These are phyloP conservation scores for Calycina herbarum DNA, from an alignment of 2,329 filamentous ascomycete genomes.

Conservation along the genomic window DNA sequence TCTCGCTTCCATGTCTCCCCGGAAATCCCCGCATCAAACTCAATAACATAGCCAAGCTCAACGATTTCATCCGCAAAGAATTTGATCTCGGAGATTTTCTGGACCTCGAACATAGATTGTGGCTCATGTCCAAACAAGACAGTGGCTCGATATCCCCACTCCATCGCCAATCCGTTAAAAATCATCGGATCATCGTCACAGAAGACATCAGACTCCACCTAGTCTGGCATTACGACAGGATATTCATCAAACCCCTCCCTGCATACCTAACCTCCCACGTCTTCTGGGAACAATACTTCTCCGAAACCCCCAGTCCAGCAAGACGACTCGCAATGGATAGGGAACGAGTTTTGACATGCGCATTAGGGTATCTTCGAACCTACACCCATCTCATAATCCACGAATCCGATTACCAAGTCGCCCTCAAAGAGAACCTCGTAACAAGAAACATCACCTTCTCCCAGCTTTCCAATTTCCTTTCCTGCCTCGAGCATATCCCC, in stretches of 20 bases:
- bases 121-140: not conserved
- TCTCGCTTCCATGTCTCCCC: too few species aligned
- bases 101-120: not conserved
- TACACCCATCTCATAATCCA: conserved; percentile 37
- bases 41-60: too few species aligned
- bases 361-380: conserved; percentile 37
- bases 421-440: conserved; percentile 29
- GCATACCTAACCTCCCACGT: conserved; percentile 31
- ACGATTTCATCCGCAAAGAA: too few species aligned
- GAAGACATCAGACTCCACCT: conserved; percentile 40
- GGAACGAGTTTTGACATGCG: conserved; percentile 6
- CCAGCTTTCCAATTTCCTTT: conserved; percentile 19
- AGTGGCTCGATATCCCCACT: conserved; percentile 20
- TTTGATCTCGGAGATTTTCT: too few species aligned
- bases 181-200: conserved; percentile 37
- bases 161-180: conserved; percentile 35
- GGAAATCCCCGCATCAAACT: too few species aligned
- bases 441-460: not conserved
- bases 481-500: conserved; percentile 10
- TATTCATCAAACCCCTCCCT: conserved; percentile 23
- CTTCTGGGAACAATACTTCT: conserved; percentile 33
- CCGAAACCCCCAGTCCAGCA: not conserved
- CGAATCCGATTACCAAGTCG: conserved; percentile 40
- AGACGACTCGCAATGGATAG: too few species aligned
- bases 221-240: conserved; percentile 33